Base-by-base conservation (phyloP, 352 stramenopile species). In the Halophytophthora polymorphica region DNA sequence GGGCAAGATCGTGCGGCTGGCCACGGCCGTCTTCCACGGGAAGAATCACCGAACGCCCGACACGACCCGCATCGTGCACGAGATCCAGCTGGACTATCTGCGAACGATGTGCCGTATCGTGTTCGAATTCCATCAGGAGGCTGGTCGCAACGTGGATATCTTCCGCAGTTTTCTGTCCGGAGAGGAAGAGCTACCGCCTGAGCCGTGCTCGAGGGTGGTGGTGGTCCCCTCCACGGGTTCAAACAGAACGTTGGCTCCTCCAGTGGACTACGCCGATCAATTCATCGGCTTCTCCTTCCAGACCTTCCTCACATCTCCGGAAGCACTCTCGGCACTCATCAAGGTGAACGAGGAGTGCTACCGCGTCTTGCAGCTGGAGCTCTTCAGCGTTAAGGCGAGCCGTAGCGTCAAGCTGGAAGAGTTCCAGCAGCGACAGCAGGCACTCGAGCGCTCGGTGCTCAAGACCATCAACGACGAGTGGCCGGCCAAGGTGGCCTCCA, bases 81-180 rank as follows among this genome's bases (percentile, higher is more conserved):
- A 98, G 56, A 89, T 97, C 38, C 90, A 95, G 56, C 66, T 96
- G 0, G 89, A 96, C 45, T 98, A 95, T 60, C 58, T 96, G 35
- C 83, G 93, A 11, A 88, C 88, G 7, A 97, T 98, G 86, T 96
- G 95, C 68, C 83, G 82, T 47, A 90, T 97, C 28, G 71, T 97
- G 3, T 90, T 97, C 25, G 78, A 91, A n/a, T 84, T 67, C 23
- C 81, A 94, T 34, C 77, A 90, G 31, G 52, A 73, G 45, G 35
- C 58, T 1, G 53, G 66, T 0, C 67, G 78, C 19, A 90, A 90
- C 43, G 25, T 50, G 5, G 73, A 88, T 35, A 64, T 92, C 1
- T 92, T 92, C 36, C 21, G 49, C 40, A 71, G 71, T 0, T 77
- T 92, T 36, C 58, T 92, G 0, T 57, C 55, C 0, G 50, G 42